These are phyloP conservation scores for Prunus fruticosa DNA, from an alignment of 306 rosid species.

Conservation along the genomic window DNA sequence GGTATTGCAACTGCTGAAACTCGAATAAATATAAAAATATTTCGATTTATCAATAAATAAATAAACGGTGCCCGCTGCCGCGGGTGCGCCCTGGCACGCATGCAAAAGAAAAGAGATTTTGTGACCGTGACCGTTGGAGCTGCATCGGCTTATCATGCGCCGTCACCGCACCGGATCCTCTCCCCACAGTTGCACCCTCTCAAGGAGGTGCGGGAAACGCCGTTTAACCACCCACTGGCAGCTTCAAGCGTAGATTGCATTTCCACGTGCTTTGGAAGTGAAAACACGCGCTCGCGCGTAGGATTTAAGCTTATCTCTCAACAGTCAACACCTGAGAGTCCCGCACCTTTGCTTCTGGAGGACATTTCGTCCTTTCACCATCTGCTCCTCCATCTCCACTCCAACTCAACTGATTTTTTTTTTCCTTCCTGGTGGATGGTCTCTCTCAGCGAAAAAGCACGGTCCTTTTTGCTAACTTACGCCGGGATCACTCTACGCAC, in stretches of 20 bases:
- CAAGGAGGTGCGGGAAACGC: conserved; percentile 3
- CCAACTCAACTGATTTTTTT: background rate
- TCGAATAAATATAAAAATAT: background rate
- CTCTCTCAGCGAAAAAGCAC: background rate
- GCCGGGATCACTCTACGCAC: conserved; percentile 22
- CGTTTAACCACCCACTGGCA: background rate
- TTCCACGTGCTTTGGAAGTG: background rate
- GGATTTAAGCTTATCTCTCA: background rate
- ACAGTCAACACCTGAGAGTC: background rate
- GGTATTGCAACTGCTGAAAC: no score
- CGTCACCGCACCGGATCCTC: background rate
- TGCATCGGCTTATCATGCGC: background rate
- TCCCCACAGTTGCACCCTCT: background rate
- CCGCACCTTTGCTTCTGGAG: conserved; percentile 17
- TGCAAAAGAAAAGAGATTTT: background rate
- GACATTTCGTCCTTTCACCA: conserved; percentile 40
- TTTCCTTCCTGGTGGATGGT: background rate
- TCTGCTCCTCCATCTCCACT: background rate
- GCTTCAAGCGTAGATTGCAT: background rate
- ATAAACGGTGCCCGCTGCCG: background rate
- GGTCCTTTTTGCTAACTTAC: conserved; percentile 2
- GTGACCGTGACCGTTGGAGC: background rate
- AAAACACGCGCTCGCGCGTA: conserved; percentile 20
- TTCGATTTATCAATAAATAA: background rate
- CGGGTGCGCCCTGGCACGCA: background rate